These are phyloP conservation scores for Xylaria castorea DNA, from an alignment of 495 filamentous ascomycete species.

Conservation along the genomic window DNA sequence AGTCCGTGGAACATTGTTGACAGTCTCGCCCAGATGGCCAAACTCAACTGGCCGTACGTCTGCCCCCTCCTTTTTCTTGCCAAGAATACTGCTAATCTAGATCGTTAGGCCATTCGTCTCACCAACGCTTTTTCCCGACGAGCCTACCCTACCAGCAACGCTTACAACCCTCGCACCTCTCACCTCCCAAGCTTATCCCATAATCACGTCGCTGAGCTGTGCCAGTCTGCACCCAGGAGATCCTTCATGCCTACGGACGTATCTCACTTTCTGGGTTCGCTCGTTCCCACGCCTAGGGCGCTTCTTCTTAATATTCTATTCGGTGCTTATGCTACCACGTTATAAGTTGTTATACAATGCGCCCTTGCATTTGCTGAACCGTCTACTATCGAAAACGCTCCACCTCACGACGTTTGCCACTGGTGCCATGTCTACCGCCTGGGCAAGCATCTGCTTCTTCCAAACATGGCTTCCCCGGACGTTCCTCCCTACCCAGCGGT, in stretches of 20 bases:
- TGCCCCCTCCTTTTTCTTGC: not conserved
- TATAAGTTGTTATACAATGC: constrained; percentile 68
- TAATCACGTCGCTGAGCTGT: constrained; percentile 82
- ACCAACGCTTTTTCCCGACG: constrained; percentile 82
- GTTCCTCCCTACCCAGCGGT: constrained; percentile 79
- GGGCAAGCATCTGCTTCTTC: constrained; percentile 89
- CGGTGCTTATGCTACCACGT: constrained; percentile 68
- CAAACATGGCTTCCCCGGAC: constrained; percentile 75
- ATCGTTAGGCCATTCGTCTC: constrained; percentile 72
- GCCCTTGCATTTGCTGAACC: constrained; percentile 69
- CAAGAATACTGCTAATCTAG: constrained; percentile 9
- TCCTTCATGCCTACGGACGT: constrained; percentile 85
- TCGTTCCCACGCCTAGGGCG: constrained; percentile 80
- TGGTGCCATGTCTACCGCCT: constrained; percentile 77
- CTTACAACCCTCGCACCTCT: constrained; percentile 77
- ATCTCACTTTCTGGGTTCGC: constrained; percentile 79
- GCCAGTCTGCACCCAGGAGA: constrained; percentile 89
- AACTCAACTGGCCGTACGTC: constrained; percentile 83
- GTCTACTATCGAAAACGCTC: constrained; percentile 66
- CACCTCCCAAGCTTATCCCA: constrained; percentile 81
- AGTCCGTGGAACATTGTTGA: constrained; percentile 77
- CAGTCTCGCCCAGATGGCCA: constrained; percentile 78
- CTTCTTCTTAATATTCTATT: constrained; percentile 74
- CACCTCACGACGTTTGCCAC: constrained; percentile 77
- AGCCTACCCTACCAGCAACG: constrained; percentile 67